These are phyloP conservation scores for Plantago coronopus DNA, from an alignment of 305 asterid species.

Conservation along the genomic window DNA sequence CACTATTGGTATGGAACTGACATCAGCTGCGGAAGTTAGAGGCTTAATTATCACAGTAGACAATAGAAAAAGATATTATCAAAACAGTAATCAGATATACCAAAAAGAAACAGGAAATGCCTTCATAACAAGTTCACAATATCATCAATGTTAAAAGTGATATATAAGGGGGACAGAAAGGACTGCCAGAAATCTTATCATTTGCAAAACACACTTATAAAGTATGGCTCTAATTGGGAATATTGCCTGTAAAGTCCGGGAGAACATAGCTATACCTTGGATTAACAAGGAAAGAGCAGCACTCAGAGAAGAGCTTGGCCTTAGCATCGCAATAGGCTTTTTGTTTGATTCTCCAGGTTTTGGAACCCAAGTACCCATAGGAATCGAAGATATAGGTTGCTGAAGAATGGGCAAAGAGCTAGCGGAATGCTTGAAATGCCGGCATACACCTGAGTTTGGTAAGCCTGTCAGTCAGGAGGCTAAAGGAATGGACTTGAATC, in stretches of 20 bases:
- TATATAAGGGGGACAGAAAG: neutral
- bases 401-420: slow-evolving; percentile 77
- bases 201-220: neutral
- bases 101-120: neutral
- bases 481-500: neutral
- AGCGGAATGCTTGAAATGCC: slow-evolving; percentile 74
- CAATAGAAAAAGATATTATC: neutral
- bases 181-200: neutral
- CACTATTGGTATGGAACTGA: slow-evolving; percentile 83
- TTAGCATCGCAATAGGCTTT: slow-evolving; percentile 75
- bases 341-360: slow-evolving; percentile 74
- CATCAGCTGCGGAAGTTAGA: slow-evolving; percentile 64
- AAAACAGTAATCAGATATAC: neutral
- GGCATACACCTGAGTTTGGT: slow-evolving; percentile 60
- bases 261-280: slow-evolving; percentile 47
- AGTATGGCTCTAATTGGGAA: neutral
- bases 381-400: slow-evolving; percentile 62
- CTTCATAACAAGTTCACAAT: neutral
- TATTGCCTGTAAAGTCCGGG: neutral
- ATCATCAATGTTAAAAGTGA: too few relatives aligned
- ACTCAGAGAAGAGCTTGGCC: slow-evolving; percentile 76
- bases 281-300: slow-evolving; percentile 71
- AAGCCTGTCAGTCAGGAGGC: neutral
- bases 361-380: slow-evolving; percentile 92
- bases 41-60: neutral